Evolutionary conservation across 495 filamentous ascomycete genomes (phyloP).

Genomic region (Penicillium malachiteum): DNA sequence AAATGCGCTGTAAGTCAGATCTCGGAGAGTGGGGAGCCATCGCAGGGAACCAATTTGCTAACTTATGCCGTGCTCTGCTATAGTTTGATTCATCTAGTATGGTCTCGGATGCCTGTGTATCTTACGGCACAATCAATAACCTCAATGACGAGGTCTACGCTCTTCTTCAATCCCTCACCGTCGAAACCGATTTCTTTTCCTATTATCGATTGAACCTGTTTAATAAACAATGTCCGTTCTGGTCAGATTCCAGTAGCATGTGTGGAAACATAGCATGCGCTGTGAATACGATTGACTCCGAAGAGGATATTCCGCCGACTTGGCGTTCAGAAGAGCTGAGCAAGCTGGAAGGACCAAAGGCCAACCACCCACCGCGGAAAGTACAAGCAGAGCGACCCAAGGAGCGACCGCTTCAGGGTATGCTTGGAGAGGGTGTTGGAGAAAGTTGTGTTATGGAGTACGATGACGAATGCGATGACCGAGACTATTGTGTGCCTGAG

Average conservation of each 20-base stretch:
- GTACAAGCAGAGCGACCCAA: constrained; percentile 66
- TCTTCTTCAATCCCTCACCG: constrained; percentile 76
- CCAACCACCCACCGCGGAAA: constrained; percentile 76
- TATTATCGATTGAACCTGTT: constrained; percentile 97
- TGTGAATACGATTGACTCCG: constrained; percentile 93
- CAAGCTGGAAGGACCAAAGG: constrained; percentile 89
- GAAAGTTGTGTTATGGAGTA: constrained; percentile 97
- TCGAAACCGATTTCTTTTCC: constrained; percentile 93
- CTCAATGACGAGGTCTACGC: constrained; percentile 78
- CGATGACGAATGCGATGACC: constrained; percentile 95
- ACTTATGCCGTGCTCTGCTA: constrained; percentile 6
- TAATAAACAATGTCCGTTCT: constrained; percentile 92
- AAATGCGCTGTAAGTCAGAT: constrained; percentile 66
- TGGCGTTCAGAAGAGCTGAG: constrained; percentile 92
- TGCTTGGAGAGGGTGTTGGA: constrained; percentile 79
- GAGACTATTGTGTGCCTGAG: constrained; percentile 95
- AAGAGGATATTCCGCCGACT: constrained; percentile 85
- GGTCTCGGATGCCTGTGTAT: constrained; percentile 87
- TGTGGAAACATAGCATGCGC: constrained; percentile 97
- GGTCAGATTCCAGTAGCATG: constrained; percentile 89
- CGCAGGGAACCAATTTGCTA: background rate
- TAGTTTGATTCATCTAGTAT: constrained; percentile 63
- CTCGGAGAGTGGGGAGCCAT: background rate
- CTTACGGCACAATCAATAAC: constrained; percentile 60
- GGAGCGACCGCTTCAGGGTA: constrained; percentile 72